Evolutionary conservation across 768 basidiomycete species (phyloP), one percentile per base, ranked within the genome.

Genomic region (Candolleomyces eurysporus): DNA sequence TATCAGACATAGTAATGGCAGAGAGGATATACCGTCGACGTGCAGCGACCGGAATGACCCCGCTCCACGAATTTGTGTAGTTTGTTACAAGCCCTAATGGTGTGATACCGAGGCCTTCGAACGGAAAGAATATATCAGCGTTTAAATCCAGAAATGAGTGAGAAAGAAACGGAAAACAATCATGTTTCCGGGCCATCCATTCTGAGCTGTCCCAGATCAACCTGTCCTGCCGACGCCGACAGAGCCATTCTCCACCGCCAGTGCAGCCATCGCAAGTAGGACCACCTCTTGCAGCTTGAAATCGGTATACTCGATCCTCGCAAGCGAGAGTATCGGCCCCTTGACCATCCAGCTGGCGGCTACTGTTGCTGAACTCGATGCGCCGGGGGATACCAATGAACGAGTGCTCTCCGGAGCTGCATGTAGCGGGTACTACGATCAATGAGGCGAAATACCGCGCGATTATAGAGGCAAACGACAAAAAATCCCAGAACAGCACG

Each of bases 41-140:
- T 0, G 90, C 89, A 1, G 89, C 85, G 1, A 92, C 72, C 63
- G 91, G 89, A 10, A 89, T 80, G 22, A 89, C 86, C 0, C 78
- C 71, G 3, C 76, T 74, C 1, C 88, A 80, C 14, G 85, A 84
- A 68, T 86, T 90, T 3, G 75, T 71, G 4, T 89, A 70, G 7
- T 85, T 76, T 4, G 74, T 69, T 3, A 77, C 69, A 5, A 89
- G 71, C 7, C 78, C 50, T 52, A 52, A n/a, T 10, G 30, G 30
- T 10, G 50, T 26, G 5, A 52, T 19, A 52, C 32, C 0, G n/a
- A 48, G 26, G 49, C 19, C 30, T 19, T 26, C 4, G 26, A 2
- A 26, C 26, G 26, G 26, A 26, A 26, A 26, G 26, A 26, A 4
- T 26, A 26, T 26, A 26, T 26, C 26, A 26, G 26, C 26, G 26